These are phyloP conservation scores for Aciculosporium take DNA, from an alignment of 2,329 filamentous ascomycete species.

Conservation along the genomic window DNA sequence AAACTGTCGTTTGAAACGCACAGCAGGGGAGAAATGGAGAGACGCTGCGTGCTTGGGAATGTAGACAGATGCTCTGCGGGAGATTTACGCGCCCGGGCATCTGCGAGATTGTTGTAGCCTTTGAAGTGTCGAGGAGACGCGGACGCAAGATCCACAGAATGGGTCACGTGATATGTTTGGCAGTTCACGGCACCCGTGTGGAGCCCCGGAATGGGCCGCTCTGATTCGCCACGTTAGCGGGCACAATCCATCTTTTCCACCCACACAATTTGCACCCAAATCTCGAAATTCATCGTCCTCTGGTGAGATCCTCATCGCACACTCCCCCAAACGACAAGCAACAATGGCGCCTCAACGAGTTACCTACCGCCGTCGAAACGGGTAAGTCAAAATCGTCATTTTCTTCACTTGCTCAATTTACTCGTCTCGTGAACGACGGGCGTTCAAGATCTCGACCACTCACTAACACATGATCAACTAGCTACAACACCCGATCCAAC, in stretches of 20 bases:
- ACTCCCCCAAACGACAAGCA: conserved; percentile 28
- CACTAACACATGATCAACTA: conserved; percentile 20
- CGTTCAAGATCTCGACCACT: background rate
- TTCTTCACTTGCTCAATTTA: background rate
- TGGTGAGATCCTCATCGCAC: conserved; percentile 23
- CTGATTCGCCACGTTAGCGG: conserved; percentile 26
- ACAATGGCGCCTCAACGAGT: conserved; percentile 47
- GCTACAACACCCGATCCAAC: conserved; percentile 98
- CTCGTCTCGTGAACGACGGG: background rate
- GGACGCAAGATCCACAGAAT: too few species aligned
- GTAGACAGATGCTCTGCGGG: too few species aligned
- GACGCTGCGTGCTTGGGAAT: too few species aligned
- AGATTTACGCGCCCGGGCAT: too few species aligned
- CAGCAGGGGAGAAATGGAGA: too few species aligned
- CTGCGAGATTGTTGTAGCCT: too few species aligned
- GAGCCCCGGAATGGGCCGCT: background rate
- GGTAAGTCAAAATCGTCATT: conserved; percentile 39
- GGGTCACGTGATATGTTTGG: too few species aligned
- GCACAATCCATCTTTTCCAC: conserved; percentile 21
- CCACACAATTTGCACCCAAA: conserved; percentile 30
- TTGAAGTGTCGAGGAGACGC: too few species aligned
- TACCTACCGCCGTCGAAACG: conserved; percentile 64
- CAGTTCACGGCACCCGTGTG: too few species aligned
- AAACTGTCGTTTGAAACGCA: too few species aligned
- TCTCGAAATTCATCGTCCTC: conserved; percentile 25